These are phyloP conservation scores for Mortierella sp. DNA, from an alignment of 371 early-diverging fungal genomes.

Conservation along the genomic window DNA sequence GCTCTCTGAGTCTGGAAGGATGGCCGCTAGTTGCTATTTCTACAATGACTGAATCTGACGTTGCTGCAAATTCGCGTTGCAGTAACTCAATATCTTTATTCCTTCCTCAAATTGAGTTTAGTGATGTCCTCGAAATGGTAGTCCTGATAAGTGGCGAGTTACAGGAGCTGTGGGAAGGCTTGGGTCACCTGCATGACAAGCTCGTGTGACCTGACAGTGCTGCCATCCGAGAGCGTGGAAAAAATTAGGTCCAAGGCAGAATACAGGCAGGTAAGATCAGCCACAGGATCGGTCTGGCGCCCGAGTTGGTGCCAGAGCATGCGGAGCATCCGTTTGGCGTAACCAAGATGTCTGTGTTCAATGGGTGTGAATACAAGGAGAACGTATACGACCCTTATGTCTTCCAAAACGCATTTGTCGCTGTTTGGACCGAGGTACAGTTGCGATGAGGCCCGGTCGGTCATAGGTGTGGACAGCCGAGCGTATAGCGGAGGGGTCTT, in stretches of 20 bases:
- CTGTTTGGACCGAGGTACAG: no score
- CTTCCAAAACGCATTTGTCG: background rate
- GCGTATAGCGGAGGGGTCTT: constrained; percentile 14
- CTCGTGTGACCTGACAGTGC: constrained; percentile 7
- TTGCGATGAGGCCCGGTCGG: constrained; percentile 18
- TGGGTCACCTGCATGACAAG: constrained; percentile 3
- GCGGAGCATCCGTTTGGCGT: constrained; percentile 16
- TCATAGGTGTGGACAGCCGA: constrained; percentile 19
- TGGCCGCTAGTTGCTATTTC: no score
- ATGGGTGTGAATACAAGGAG: constrained; percentile 22
- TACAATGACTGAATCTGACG: no score
- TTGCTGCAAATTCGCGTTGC: no score
- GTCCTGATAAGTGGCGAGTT: background rate
- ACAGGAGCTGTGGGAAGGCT: constrained; percentile 2
- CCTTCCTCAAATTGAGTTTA: no score
- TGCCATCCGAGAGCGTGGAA: constrained; percentile 14
- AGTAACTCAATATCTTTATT: no score
- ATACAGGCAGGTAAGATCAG: constrained; percentile 15
- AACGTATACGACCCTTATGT: constrained; percentile 10
- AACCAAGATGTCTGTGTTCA: constrained; percentile 16
- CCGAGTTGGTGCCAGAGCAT: constrained; percentile 11
- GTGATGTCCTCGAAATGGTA: constrained; percentile 12
- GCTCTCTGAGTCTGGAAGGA: no score
- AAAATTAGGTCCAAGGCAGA: constrained; percentile 18
- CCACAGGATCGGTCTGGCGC: background rate